Evolutionary conservation across 1,284 basidiomycete species (phyloP), one percentile per base, ranked within the genome.

Genomic region (Fomitopsis pinicola): DNA sequence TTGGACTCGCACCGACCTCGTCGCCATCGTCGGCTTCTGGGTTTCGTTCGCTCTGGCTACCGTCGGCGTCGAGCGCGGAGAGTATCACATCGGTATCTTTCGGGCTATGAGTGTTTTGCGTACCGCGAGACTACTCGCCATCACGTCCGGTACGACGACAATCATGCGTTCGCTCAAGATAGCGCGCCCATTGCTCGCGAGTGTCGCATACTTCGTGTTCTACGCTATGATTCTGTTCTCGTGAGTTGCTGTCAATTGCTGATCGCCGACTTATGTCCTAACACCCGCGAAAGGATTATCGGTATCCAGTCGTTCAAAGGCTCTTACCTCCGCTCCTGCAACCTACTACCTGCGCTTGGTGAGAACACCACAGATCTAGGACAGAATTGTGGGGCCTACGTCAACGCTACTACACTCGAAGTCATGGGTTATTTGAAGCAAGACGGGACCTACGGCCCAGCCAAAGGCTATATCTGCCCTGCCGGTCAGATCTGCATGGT

Each of bases 81-180:
- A 69, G 6, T 76, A 85, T 56, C 94, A 97, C 75, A 85, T 97
- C 59, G 94, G 91, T 54, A 77, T 97, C 55, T 98, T 98, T 71
- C 85, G 95, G 36, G 95, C 95, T 0, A 76, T 99, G 71, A 94
- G 92, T 65, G 94, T 97, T 14, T 79, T 98, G 22, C 82, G 97
- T 62, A 91, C 88, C 2, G 88, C 92, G 5, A 83, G 97, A 61
- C 75, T 99, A 28, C 77, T 99, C 55, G 87, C 94, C 2, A 86
- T 98, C 57, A 98, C 96, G 1, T 88, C 87, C 63, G 97, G 97
- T 75, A 98, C 97, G 19, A 91, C 93, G 87, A 98, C 95, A 0
- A 98, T 99, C 70, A 88, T 98, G 80, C 89, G 89, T 62, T 96
- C 94, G 10, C 80, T 99, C 63, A 99, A 99, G 77, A 88, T 86